Evolutionary conservation across 129 eudicot species (phyloP), one percentile per base, ranked within the genome.

Genomic region (Ambrosia artemisiifolia): DNA sequence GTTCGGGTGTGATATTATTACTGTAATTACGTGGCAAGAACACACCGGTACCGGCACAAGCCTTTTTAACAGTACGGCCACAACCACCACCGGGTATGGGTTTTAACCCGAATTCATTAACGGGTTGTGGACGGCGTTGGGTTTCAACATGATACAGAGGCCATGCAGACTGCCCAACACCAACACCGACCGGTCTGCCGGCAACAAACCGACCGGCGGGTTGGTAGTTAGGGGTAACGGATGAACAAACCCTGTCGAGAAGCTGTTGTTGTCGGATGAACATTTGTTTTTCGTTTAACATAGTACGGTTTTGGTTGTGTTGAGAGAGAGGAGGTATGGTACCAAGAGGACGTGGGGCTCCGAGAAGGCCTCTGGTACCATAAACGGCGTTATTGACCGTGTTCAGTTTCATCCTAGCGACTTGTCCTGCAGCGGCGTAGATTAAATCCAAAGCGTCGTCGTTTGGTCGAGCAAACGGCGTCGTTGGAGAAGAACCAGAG

Each of bases 41-140:
- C 13, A 91, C 97, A 6, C 97, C 97, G 4, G 97, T 91, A 9
- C 97, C 97, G 48, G 86, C 86, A 16, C 92, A 75, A 51, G 67
- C 84, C 53, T 76, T 86, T 42, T 81, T 88, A 16, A 76, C 67
- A 20, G 19, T 66, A 18, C 62, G 71, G 8, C 78, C 61, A 5
- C 49, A 49, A 32, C 48, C 63, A 18, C 88, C 80, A 18, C n/a
- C 46, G 6, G 46, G 57, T 30, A 67, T 64, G 2, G 73, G 48
- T 20, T 82, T 54, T 16, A 35, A 35, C 0, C 54, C 80, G 1
- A 55, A 53, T 3, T 69, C 84, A 14, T 18, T 53, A 0, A 42
- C 32, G 35, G 19, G 48, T 6, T 33, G 77, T 28, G 48, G 78
- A 17, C 43, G 76, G 0, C 78, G 75, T 46, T 62, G 85, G 30